A percentile compares a stretch with the other conserved stretches of the same genome.
These are phyloP conservation scores for Talaromyces trachyspermus DNA, from an alignment of 495 filamentous ascomycete species.

Conservation along the genomic window DNA sequence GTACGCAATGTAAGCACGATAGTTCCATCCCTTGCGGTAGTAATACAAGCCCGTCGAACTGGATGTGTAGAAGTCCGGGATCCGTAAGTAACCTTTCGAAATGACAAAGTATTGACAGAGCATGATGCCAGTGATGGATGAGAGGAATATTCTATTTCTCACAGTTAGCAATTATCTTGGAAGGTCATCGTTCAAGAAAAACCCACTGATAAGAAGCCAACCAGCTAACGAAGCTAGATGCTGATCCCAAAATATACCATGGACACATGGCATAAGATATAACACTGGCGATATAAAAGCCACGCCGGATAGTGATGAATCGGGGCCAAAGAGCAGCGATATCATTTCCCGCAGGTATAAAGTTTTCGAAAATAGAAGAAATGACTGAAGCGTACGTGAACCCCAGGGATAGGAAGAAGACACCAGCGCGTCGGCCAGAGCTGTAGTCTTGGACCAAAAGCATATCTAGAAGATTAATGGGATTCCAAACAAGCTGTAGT, in stretches of 20 bases:
- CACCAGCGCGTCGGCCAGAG: too few relatives aligned
- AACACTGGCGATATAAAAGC: slow-evolving; percentile 23
- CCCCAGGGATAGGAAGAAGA: too few relatives aligned
- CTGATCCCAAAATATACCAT: slow-evolving; percentile 25
- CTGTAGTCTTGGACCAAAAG: slow-evolving; percentile 12
- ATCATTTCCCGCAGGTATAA: slow-evolving; percentile 26
- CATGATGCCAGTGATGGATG: slow-evolving; percentile 23
- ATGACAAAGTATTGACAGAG: slow-evolving; percentile 27
- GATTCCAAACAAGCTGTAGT: slow-evolving; percentile 20
- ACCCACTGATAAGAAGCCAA: slow-evolving; percentile 23
- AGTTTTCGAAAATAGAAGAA: slow-evolving; percentile 24
- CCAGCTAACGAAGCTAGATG: slow-evolving; percentile 25
- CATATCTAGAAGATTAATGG: slow-evolving; percentile 17
- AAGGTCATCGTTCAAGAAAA: background rate
- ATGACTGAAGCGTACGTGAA: slow-evolving; percentile 20
- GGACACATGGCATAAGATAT: slow-evolving; percentile 26
- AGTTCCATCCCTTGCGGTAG: slow-evolving; percentile 18
- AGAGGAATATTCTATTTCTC: slow-evolving; percentile 17
- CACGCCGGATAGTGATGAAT: slow-evolving; percentile 25
- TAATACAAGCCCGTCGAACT: slow-evolving; percentile 13
- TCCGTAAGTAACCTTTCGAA: slow-evolving; percentile 18
- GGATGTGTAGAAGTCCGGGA: slow-evolving; percentile 22
- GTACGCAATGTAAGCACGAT: slow-evolving; percentile 18
- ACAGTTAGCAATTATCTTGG: background rate
- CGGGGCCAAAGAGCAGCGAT: slow-evolving; percentile 21